Evolutionary conservation across 1,284 basidiomycete species (phyloP), one percentile per base, ranked within the genome.

Genomic region (Cutaneotrichosporon mucoides): DNA sequence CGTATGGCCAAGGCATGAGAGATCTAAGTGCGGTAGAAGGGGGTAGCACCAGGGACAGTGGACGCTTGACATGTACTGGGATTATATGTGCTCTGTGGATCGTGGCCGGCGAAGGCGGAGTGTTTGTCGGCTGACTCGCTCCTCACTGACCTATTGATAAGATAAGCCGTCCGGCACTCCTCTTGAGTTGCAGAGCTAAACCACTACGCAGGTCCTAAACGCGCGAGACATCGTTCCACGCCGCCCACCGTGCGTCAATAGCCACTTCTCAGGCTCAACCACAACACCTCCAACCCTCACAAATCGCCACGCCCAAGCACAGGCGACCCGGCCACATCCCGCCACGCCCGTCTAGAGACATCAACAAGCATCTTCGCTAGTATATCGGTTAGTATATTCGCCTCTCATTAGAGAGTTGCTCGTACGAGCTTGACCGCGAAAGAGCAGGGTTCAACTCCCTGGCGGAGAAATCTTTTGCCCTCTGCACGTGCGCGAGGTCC

Each of bases 1-100:
- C 61, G 61, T 34, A 24, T 63, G 8, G 58, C 53, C 12, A 12
- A 35, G 47, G 42, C 42, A 44, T 15, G 42, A 12, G 5, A n/a
- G 37, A 38, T 6, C 6, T 38, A 12, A 40, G 37, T 38, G 6
- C 6, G 6, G 11, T 38, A 11, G 37, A 38, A 6, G 6, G 37
- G 37, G 37, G 37, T 38, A 11, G 37, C 38, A 40, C 38, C 38
- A 40, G 38, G 6, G 38, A 40, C 7, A 44, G 6, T 12, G 13
- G 12, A 44, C 42, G n/a, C 9, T 44, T 12, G 9, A 44, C n/a
- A 44, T 44, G n/a, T 12, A 44, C 13, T 15, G n/a, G 12, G 12
- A 5, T 5, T 13, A 15, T 44, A n/a, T n/a, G n/a, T n/a, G n/a
- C n/a, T n/a, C n/a, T n/a, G n/a, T n/a, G n/a, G n/a, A n/a, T n/a